These are phyloP conservation scores for Hordeum vulgare DNA, from an alignment of 176 grass and related monocot genomes.

Conservation along the genomic window MorexV3_pseudomolecules_assembly NC_058523.1:30334807-30335306, in stretches of 20 bases:
- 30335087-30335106: neutral
- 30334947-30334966: neutral
- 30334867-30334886: neutral
- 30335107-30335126: neutral
- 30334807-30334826: neutral
- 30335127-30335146: neutral
- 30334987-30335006: neutral
- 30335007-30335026: conserved; percentile 1
- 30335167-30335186: neutral
- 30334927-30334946: neutral
- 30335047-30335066: neutral
- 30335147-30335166: conserved; percentile 18
- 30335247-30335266: neutral
- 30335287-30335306: conserved; percentile 4
- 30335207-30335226: conserved; percentile 22
- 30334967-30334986: neutral
- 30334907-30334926: neutral
- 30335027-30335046: neutral
- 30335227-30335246: conserved; percentile 17
- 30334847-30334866: neutral
- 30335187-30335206: conserved; percentile 15
- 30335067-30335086: neutral
- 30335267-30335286: neutral
- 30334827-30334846: neutral
- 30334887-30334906: neutral